Evolutionary conservation across 345 rosid species (phyloP), one percentile per base, ranked within the genome.

Genomic region (Salix koriyanagi): DNA sequence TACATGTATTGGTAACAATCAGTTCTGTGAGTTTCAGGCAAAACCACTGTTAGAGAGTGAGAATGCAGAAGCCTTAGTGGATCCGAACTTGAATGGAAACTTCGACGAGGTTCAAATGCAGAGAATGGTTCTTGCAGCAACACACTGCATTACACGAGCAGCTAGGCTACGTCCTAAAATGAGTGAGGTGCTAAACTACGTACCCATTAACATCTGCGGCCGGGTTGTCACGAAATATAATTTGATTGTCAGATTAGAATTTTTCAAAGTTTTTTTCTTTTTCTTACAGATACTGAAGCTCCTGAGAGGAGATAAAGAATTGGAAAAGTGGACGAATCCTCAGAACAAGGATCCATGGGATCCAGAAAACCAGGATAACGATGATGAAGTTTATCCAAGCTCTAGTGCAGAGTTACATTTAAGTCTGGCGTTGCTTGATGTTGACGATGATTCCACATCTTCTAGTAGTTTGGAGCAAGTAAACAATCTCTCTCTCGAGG

Each of bases 371-470:
- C 84, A 85, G 39, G 92, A 75, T 61, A 78, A 81, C 4, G 94
- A 94, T 4, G 97, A 96, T 64, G 98, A 96, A 84, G 99, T 91
- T 65, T 90, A 93, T 81, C 96, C 97, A 11, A 79, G 82, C 79
- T 88, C 90, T 18, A 85, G 89, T 52, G 80, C 88, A 23, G 94
- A 86, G 58, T 69, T 82, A 34, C 97, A 93, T 81, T 70, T 89
- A 68, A 87, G 86, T 61, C 85, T 90, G 1, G 97, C 98, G 34
- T 81, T 93, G 85, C 91, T 91, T 19, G 98, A 93, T 34, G 75
- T 89, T 14, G 92, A 83, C 7, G 87, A 90, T 74, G 93, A 89
- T 77, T 89, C 83, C 8, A 85, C 84, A 58, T 93, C 99, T n/a
- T 72, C 80, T 4, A 82, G 93, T 75, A 90, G 97, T 85, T 65